Percentiles rank a stretch among this genome's conserved stretches.
phyloP scores from a whole-genome alignment of 129 eudicot species.

The Lonicera japonica region DNA sequence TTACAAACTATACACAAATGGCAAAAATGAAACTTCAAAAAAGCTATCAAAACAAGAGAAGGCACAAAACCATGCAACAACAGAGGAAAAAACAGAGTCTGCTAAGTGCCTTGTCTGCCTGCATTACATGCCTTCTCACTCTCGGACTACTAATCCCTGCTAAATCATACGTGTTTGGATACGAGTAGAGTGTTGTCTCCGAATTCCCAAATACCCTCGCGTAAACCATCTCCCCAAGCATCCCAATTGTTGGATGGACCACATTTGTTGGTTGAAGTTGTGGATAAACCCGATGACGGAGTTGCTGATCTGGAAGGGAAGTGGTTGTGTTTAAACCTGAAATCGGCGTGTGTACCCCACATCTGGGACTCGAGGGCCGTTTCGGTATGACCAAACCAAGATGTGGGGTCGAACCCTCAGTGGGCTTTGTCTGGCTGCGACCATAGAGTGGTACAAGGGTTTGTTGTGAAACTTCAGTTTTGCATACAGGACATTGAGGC shows the following conservation, averaged over 20 bases:
- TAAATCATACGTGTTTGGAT: slow-evolving; percentile 49
- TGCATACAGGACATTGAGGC: slow-evolving; percentile 84
- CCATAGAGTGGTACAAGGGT: slow-evolving; percentile 70
- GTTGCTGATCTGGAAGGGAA: slow-evolving; percentile 24
- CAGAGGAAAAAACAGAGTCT: slow-evolving; percentile 62
- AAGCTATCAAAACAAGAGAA: slow-evolving; percentile 48
- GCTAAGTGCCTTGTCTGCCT: slow-evolving; percentile 64
- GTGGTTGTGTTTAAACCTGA: neutral
- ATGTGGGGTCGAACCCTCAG: slow-evolving; percentile 17
- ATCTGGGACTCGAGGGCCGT: slow-evolving; percentile 58
- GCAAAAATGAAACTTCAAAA: neutral
- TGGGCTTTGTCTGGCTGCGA: slow-evolving; percentile 46
- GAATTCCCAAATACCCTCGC: slow-evolving; percentile 61
- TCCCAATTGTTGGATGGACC: slow-evolving; percentile 38
- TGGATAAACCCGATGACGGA: slow-evolving; percentile 16
- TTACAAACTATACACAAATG: slow-evolving; percentile 5
- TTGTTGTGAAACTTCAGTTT: slow-evolving; percentile 48
- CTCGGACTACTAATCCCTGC: slow-evolving; percentile 46
- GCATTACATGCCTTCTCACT: slow-evolving; percentile 56
- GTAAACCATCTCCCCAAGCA: slow-evolving; percentile 62
- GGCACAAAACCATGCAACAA: slow-evolving; percentile 67
- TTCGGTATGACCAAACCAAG: slow-evolving; percentile 42
- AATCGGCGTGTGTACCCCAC: slow-evolving; percentile 9
- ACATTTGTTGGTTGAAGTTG: slow-evolving; percentile 21
- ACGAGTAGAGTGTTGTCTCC: slow-evolving; percentile 36